Conservation (phyloP, 75 land plant species). For the Sequoia sempervirens region DNA sequence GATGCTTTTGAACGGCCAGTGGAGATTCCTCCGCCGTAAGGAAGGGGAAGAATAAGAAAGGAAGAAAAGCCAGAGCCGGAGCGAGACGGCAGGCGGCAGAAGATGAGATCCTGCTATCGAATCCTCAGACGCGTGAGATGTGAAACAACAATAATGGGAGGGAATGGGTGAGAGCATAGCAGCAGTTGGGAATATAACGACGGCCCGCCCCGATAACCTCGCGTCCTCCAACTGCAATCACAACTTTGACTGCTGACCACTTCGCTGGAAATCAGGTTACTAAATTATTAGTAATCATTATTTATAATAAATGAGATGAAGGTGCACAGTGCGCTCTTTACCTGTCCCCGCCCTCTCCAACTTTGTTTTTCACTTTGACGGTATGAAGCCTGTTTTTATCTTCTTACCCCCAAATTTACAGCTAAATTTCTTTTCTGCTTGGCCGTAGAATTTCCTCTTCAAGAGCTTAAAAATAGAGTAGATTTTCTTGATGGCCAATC, state of each 20-base stretch:
- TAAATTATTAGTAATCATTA: background rate
- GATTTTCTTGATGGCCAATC: no score
- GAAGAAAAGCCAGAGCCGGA: background rate
- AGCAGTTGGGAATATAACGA: background rate
- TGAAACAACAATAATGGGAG: background rate
- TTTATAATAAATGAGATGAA: background rate
- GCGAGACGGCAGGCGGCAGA: background rate
- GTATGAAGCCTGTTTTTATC: no score
- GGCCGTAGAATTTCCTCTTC: no score
- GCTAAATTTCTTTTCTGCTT: no score
- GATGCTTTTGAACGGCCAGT: no score
- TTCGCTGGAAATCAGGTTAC: background rate
- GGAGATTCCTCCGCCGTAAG: background rate
- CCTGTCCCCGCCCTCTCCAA: no score
- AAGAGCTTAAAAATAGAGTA: no score
- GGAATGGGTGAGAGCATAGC: background rate
- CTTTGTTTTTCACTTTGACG: no score
- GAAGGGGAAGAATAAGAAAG: background rate
- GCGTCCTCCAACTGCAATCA: background rate
- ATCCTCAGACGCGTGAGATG: background rate
- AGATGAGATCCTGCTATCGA: background rate
- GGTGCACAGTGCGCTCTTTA: background rate
- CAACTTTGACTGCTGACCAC: conserved; percentile 1
- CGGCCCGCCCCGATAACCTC: background rate
- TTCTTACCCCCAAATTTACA: no score